Evolutionary conservation across 75 land plant genomes (phyloP).

Genomic region (Chamaecyparis obtusa): DNA sequence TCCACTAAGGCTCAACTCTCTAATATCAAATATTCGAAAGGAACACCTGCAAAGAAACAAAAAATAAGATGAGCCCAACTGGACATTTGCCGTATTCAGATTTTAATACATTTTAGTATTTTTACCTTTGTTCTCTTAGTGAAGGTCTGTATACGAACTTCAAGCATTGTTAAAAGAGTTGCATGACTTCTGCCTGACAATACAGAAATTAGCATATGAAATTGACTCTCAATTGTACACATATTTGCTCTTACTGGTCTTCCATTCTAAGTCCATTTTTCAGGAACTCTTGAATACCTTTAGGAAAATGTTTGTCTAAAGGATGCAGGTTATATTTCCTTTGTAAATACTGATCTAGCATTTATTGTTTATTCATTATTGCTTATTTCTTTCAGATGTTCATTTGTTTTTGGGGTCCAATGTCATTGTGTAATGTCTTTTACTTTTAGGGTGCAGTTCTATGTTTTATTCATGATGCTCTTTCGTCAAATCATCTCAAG

Average conservation of each 20-base stretch:
- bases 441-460: background rate
- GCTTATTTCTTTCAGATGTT: background rate
- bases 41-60: constrained; percentile 31
- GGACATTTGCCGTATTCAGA: background rate
- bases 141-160: background rate
- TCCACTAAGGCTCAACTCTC: constrained; percentile 59
- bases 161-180: background rate
- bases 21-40: constrained; percentile 20
- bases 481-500: background rate
- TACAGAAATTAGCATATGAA: background rate
- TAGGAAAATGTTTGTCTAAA: background rate
- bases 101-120: background rate
- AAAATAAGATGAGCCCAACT: constrained; percentile 27
- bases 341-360: background rate
- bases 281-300: background rate
- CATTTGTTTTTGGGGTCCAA: background rate
- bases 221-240: background rate
- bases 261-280: background rate
- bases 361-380: background rate
- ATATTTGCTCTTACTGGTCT: background rate
- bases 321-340: background rate
- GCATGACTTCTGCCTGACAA: background rate
- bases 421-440: background rate
- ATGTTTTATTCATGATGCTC: background rate
- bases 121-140: background rate